Percentiles rank a stretch among this genome's conserved stretches.
phyloP scores from a whole-genome alignment of 768 basidiomycete genomes.

The Boletellus ananas region DNA sequence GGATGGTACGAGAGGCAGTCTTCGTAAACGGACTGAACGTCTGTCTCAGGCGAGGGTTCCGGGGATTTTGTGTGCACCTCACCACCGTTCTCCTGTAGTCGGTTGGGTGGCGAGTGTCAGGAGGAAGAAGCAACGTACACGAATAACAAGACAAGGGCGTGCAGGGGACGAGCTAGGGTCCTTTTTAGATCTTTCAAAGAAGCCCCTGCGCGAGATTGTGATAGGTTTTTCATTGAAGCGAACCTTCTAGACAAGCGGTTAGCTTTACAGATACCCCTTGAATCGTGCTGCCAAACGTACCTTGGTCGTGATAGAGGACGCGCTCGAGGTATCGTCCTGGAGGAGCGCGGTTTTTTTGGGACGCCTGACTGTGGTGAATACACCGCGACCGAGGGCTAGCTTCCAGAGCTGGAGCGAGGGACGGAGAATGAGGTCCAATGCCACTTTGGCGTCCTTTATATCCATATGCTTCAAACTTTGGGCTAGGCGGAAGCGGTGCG shows the following conservation, averaged over 20 bases:
- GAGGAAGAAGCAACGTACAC: slow-evolving; percentile 13
- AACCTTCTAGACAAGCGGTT: slow-evolving; percentile 14
- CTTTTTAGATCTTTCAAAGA: slow-evolving; percentile 15
- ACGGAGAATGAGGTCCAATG: slow-evolving; percentile 20
- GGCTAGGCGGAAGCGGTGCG: slow-evolving; percentile 11
- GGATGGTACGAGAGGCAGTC: slow-evolving; percentile 25
- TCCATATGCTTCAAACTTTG: slow-evolving; percentile 14
- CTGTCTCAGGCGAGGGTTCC: slow-evolving; percentile 6
- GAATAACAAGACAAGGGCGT: slow-evolving; percentile 28
- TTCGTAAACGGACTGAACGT: slow-evolving; percentile 26
- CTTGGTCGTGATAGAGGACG: slow-evolving; percentile 13
- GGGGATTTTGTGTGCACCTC: not conserved
- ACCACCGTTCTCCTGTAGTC: slow-evolving; percentile 13
- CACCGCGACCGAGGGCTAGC: slow-evolving; percentile 4
- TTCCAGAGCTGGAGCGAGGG: slow-evolving; percentile 25
- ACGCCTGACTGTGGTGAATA: slow-evolving; percentile 7
- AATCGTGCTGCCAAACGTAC: slow-evolving; percentile 3
- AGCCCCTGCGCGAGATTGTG: slow-evolving; percentile 17
- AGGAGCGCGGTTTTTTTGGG: slow-evolving; percentile 4
- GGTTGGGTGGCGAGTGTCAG: not conserved
- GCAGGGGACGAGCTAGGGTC: slow-evolving; percentile 12
- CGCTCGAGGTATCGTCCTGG: slow-evolving; percentile 3
- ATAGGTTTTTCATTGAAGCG: slow-evolving; percentile 28
- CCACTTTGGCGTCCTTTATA: slow-evolving; percentile 13
- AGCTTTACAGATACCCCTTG: not conserved